phyloP scores from a whole-genome alignment of 345 rosid species.

The Balakata baccata region DNA sequence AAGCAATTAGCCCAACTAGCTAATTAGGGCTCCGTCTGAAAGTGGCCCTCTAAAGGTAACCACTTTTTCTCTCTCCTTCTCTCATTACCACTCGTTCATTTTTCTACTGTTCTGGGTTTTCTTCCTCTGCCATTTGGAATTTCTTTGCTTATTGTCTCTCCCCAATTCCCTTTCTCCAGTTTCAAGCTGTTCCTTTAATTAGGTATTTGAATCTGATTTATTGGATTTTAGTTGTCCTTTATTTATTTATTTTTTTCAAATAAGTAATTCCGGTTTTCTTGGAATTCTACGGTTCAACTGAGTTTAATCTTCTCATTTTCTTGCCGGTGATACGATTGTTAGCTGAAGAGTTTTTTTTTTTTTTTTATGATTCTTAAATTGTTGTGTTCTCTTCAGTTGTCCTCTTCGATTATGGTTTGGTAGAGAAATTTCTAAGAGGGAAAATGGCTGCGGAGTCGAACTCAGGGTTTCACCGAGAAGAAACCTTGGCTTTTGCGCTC shows the following conservation, averaged over 20 bases:
- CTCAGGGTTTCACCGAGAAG: conserved; percentile 42
- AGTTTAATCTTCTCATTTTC: neutral
- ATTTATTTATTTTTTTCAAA: neutral
- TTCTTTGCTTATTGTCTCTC: neutral
- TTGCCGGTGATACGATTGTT: neutral
- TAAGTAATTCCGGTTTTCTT: neutral
- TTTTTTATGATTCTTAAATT: neutral
- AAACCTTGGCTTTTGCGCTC: conserved; percentile 34
- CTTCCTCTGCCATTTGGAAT: neutral
- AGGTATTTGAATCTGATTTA: neutral
- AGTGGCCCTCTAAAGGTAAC: conserved; percentile 32
- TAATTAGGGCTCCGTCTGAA: conserved; percentile 36
- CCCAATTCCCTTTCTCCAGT: neutral
- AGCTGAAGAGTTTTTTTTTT: neutral
- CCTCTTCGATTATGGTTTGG: neutral
- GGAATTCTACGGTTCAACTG: neutral
- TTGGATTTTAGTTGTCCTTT: neutral
- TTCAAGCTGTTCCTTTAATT: neutral
- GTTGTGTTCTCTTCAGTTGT: neutral
- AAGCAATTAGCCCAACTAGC: neutral
- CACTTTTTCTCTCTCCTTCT: neutral
- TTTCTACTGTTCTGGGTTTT: neutral
- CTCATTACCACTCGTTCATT: neutral
- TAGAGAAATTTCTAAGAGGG: conserved; percentile 8
- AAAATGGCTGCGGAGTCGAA: conserved; percentile 67